Conservation (phyloP, 108 stramenopile species). For the Tribonema minus region DNA sequence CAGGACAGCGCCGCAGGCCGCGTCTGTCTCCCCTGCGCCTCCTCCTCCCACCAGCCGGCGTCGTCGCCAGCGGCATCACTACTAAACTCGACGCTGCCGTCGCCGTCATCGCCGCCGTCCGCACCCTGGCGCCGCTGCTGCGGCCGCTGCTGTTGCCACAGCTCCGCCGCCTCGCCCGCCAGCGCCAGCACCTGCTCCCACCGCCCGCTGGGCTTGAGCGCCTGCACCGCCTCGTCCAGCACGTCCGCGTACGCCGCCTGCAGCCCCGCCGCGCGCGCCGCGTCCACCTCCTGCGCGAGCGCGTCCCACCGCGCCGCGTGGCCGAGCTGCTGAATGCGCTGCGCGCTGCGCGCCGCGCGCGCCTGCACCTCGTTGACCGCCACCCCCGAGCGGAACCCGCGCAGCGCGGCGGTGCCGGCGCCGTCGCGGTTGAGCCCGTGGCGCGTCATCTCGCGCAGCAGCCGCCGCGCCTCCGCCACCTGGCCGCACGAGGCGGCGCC, state of each 20-base stretch:
- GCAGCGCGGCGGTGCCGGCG: not conserved
- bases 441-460: too few relatives aligned
- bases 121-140: too few relatives aligned
- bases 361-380: too few relatives aligned
- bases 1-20: not conserved
- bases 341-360: not conserved
- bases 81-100: not conserved
- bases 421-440: too few relatives aligned
- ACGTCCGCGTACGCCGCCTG: not conserved
- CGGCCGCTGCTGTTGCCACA: too few relatives aligned
- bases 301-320: too few relatives aligned
- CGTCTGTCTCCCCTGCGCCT: not conserved
- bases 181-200: slow-evolving; percentile 18
- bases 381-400: too few relatives aligned
- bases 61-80: not conserved
- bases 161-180: slow-evolving; percentile 3
- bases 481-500: too few relatives aligned
- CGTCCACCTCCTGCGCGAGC: not conserved
- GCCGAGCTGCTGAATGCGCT: too few relatives aligned
- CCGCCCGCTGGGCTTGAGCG: slow-evolving; percentile 7
- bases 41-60: not conserved
- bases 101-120: slow-evolving; percentile 24
- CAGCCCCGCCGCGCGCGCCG: not conserved
- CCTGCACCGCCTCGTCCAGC: slow-evolving; percentile 7
- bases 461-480: too few relatives aligned